Evolutionary conservation across 1,284 basidiomycete species (phyloP).

Genomic region (Veloboletus limbatus): DNA sequence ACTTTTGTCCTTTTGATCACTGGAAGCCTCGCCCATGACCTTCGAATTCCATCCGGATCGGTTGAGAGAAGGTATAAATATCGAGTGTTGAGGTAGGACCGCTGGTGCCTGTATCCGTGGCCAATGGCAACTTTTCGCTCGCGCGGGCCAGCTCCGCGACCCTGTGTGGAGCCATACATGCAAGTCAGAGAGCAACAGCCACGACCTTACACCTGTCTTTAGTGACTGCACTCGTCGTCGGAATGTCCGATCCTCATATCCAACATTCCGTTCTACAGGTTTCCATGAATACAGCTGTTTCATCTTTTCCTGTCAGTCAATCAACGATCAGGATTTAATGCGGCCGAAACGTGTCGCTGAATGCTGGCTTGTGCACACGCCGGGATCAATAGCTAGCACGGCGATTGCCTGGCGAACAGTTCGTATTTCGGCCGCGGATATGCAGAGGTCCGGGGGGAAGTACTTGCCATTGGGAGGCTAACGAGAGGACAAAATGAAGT

Average conservation of each 20-base stretch:
- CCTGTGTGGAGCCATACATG: too few species aligned
- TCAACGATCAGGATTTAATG: constrained; percentile 21
- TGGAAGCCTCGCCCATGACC: background rate
- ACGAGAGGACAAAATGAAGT: background rate
- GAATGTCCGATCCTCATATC: constrained; percentile 12
- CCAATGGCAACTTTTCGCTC: background rate
- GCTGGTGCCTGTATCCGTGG: constrained; percentile 22
- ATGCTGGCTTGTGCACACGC: constrained; percentile 4
- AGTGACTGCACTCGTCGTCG: background rate
- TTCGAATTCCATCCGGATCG: background rate
- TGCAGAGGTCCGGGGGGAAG: constrained; percentile 9
- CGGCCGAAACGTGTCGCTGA: constrained; percentile 27
- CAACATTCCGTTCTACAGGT: constrained; percentile 8
- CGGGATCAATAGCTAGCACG: constrained; percentile 8
- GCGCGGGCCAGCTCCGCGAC: background rate
- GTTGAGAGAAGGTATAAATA: constrained; percentile 2
- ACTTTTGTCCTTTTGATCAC: background rate
- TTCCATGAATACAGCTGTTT: constrained; percentile 23
- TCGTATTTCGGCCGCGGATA: constrained; percentile 15
- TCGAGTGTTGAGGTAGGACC: constrained; percentile 16
- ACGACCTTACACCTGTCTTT: constrained; percentile 5
- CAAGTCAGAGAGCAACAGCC: too few species aligned
- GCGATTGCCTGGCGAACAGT: constrained; percentile 16
- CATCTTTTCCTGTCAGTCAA: constrained; percentile 14
- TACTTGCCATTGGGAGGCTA: too few species aligned